Conservation (phyloP, 164 flowering plant genomes). For the Annona squamosa region DNA sequence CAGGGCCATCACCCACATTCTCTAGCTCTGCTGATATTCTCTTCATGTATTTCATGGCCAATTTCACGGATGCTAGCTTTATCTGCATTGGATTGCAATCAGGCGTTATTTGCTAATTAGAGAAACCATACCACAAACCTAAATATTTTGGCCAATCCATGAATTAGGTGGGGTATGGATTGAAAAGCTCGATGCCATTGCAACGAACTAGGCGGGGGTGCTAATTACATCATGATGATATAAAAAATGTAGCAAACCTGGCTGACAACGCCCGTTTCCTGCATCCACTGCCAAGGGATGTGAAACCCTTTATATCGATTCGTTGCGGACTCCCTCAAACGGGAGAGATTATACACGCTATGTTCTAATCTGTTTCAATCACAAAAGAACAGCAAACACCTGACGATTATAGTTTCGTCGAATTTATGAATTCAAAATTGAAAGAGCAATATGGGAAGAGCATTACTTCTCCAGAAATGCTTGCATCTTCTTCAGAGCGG, state of each 20-base stretch:
- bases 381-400: neutral
- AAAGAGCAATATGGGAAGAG: neutral
- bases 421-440: neutral
- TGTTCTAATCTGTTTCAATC: conserved; percentile 64
- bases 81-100: conserved; percentile 36
- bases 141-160: neutral
- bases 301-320: conserved; percentile 53
- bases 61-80: conserved; percentile 84
- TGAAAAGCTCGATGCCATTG: too few species aligned
- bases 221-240: neutral
- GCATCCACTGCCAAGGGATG: conserved; percentile 90
- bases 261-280: conserved; percentile 66
- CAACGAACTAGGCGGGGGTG: neutral
- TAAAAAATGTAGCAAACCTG: conserved; percentile 43
- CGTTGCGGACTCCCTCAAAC: conserved; percentile 74
- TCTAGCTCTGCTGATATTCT: conserved; percentile 88
- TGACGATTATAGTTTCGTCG: neutral
- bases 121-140: neutral
- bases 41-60: conserved; percentile 88
- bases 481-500: conserved; percentile 88
- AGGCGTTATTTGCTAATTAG: neutral
- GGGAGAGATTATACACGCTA: conserved; percentile 67
- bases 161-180: neutral
- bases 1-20: conserved; percentile 54
- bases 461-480: conserved; percentile 74